phyloP scores from a whole-genome alignment of 2,329 filamentous ascomycete genomes.

The Myriosclerotinia duriaeana region DNA sequence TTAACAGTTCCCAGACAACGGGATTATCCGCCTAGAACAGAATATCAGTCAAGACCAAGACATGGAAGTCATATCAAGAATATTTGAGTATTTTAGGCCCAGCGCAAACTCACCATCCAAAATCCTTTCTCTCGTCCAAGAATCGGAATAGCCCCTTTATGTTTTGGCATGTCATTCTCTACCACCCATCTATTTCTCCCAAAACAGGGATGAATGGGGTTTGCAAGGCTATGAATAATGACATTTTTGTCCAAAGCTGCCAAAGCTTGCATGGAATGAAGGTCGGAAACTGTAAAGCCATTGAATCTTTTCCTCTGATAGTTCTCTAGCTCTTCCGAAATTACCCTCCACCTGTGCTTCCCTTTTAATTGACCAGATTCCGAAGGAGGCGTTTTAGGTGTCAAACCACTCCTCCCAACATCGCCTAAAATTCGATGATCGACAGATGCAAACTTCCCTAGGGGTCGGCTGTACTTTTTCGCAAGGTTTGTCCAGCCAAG shows the following conservation, averaged over 20 bases:
- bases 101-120: conserved; percentile 24
- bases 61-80: neutral
- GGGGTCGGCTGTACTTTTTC: conserved; percentile 5
- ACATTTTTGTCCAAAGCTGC: neutral
- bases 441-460: conserved; percentile 3
- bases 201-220: conserved; percentile 24
- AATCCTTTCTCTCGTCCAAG: conserved; percentile 21
- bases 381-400: neutral
- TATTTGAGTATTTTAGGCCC: too few relatives aligned
- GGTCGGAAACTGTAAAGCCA: neutral
- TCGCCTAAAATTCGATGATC: conserved; percentile 6
- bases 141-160: conserved; percentile 23
- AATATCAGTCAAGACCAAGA: neutral
- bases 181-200: conserved; percentile 18
- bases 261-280: neutral
- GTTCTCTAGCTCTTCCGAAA: neutral
- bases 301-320: conserved; percentile 13
- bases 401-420: conserved; percentile 4
- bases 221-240: neutral
- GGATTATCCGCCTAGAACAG: neutral
- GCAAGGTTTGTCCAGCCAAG: neutral
- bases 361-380: neutral
- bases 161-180: conserved; percentile 15
- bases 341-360: neutral
- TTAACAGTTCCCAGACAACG: conserved; percentile 1